Evolutionary conservation across 495 filamentous ascomycete genomes (phyloP).

Genomic region (Diplogelasinospora grovesii): DNA sequence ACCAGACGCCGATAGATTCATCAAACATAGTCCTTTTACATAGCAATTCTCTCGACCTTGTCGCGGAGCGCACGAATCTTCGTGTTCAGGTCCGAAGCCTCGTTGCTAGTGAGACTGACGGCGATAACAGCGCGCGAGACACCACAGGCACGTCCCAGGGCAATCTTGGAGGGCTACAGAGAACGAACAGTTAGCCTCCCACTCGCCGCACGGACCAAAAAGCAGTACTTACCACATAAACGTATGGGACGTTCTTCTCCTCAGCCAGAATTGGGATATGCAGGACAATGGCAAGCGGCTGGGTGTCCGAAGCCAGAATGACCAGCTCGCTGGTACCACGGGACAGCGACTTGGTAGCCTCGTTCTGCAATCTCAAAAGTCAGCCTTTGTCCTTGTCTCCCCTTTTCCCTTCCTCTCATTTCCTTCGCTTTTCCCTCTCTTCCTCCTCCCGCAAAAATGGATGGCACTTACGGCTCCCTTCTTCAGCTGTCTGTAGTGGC

Average conservation of each 20-base stretch:
- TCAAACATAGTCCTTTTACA: constrained; percentile 51
- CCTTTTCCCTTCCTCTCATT: too few species aligned
- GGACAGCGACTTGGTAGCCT: constrained; percentile 79
- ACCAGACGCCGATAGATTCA: too few species aligned
- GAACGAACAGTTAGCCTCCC: constrained; percentile 3
- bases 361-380: constrained; percentile 21
- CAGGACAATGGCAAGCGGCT: constrained; percentile 81
- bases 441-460: not conserved
- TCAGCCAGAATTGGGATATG: constrained; percentile 68
- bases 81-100: constrained; percentile 75
- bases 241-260: constrained; percentile 66
- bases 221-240: constrained; percentile 47
- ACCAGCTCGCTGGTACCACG: constrained; percentile 84
- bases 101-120: constrained; percentile 84
- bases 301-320: constrained; percentile 80
- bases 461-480: constrained; percentile 57
- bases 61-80: constrained; percentile 84
- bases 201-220: constrained; percentile 30
- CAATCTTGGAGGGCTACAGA: constrained; percentile 39
- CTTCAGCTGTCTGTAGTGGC: constrained; percentile 79
- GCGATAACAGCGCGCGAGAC: constrained; percentile 83
- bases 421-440: too few species aligned
- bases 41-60: constrained; percentile 94
- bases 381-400: too few species aligned
- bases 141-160: constrained; percentile 77